Base-by-base conservation (phyloP, 768 basidiomycete species). In the Naematelia encephala region DNA sequence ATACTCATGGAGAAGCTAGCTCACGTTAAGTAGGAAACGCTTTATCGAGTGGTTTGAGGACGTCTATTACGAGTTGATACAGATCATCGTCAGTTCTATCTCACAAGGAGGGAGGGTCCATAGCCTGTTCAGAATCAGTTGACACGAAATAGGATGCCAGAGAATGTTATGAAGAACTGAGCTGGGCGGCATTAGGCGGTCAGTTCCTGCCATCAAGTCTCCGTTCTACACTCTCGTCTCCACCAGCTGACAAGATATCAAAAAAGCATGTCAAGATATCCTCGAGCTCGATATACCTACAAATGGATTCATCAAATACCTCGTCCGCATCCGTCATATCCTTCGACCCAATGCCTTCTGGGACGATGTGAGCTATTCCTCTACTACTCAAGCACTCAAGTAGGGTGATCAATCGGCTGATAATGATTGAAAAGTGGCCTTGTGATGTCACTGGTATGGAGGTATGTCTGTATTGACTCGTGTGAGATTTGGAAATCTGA, bases 1-100 rank as follows among this genome's bases (percentile, higher is more conserved):
- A n/a, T n/a, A n/a, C n/a, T n/a, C n/a, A n/a, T n/a, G n/a, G n/a
- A n/a, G n/a, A n/a, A n/a, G n/a, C n/a, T n/a, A n/a, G n/a, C n/a
- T n/a, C n/a, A n/a, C n/a, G n/a, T n/a, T n/a, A n/a, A n/a, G 29
- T 42, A 65, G 63, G 8, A 59, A 49, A 28, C 30, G 51, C n/a
- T 65, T 59, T 52, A 56, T 57, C 48, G 48, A 54, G 19, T 65
- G 63, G 63, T 61, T 65, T 21, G 63, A 61, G 51, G 60, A 65
- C 26, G 47, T 65, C 2, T 61, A 56, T 28, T 12, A 58, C 3
- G 63, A 65, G 22, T 43, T 65, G n/a, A 51, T 54, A 16, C 56
- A 61, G 51, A 30, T 65, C 14, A 48, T 26, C 8, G 63, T 65
- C 30, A 56, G 63, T 61, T 11, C 4, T n/a, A n/a, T n/a, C n/a